These are phyloP conservation scores for Aureobasidium sp. DNA, from an alignment of 2,329 filamentous ascomycete genomes.

Conservation along the genomic window DNA sequence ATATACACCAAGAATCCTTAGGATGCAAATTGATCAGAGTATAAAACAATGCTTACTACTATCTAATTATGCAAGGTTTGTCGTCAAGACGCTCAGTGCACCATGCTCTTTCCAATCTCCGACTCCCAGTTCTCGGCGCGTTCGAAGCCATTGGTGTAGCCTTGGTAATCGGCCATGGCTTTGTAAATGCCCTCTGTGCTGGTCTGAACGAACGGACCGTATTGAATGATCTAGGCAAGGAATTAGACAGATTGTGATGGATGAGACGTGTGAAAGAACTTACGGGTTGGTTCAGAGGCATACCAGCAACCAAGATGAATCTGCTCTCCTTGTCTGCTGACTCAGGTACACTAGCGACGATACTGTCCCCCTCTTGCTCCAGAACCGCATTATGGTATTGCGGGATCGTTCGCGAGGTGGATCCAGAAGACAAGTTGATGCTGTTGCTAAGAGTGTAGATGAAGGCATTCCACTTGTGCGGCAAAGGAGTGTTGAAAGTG, in stretches of 20 bases:
- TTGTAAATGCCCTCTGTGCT: slow-evolving; percentile 66
- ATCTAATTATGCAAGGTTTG: too few species aligned
- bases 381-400: slow-evolving; percentile 89
- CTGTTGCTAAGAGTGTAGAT: slow-evolving; percentile 75
- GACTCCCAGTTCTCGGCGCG: slow-evolving; percentile 71
- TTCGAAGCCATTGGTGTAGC: slow-evolving; percentile 70
- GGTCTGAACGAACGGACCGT: slow-evolving; percentile 76
- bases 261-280: neutral
- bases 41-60: too few species aligned
- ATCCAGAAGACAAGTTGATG: slow-evolving; percentile 54
- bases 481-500: slow-evolving; percentile 65
- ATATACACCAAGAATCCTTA: too few species aligned
- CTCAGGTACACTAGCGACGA: slow-evolving; percentile 64
- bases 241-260: neutral
- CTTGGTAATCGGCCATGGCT: slow-evolving; percentile 70
- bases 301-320: slow-evolving; percentile 68
- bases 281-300: slow-evolving; percentile 65
- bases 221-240: slow-evolving; percentile 57
- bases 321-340: slow-evolving; percentile 53
- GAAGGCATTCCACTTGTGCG: slow-evolving; percentile 81
- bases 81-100: slow-evolving; percentile 15
- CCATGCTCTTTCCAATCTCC: slow-evolving; percentile 78
- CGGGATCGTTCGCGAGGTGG: slow-evolving; percentile 48
- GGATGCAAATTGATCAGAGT: too few species aligned
- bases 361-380: slow-evolving; percentile 66